Evolutionary conservation across 1,284 basidiomycete species (phyloP).

Genomic region (Cryptococcus maquisensis): DNA sequence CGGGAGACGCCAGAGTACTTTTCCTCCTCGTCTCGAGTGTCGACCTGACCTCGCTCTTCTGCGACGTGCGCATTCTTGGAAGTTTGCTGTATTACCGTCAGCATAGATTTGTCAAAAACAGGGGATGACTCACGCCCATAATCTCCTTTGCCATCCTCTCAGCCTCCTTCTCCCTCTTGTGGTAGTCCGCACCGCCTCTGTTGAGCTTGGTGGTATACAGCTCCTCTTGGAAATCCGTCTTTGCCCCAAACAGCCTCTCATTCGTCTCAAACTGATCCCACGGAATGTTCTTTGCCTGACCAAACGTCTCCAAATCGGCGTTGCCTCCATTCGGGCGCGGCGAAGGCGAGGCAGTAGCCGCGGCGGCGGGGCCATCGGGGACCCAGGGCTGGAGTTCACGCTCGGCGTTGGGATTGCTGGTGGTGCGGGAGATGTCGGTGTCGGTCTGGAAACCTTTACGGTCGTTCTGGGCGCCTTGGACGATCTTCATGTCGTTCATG

Average conservation of each 20-base stretch:
- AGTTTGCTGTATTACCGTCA: constrained; percentile 52
- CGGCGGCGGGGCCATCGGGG: constrained; percentile 42
- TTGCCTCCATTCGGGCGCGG: constrained; percentile 21
- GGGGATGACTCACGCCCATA: constrained; percentile 59
- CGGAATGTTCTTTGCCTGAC: constrained; percentile 26
- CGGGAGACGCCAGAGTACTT: constrained; percentile 91
- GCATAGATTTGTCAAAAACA: background rate
- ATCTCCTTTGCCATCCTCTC: constrained; percentile 89
- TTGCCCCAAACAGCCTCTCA: constrained; percentile 87
- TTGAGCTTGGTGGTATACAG: constrained; percentile 94
- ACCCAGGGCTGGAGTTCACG: constrained; percentile 83
- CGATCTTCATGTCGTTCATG: constrained; percentile 26
- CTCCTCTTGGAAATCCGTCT: constrained; percentile 87
- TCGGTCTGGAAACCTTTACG: constrained; percentile 74
- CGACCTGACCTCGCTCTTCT: constrained; percentile 72
- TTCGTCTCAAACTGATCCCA: constrained; percentile 99
- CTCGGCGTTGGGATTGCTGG: constrained; percentile 50
- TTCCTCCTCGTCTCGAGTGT: constrained; percentile 82
- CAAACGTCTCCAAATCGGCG: constrained; percentile 40
- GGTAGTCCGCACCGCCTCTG: constrained; percentile 71
- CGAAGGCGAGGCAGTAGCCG: constrained; percentile 3
- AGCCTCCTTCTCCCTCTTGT: constrained; percentile 78
- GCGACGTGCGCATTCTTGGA: constrained; percentile 79
- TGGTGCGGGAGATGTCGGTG: constrained; percentile 67
- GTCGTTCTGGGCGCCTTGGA: constrained; percentile 13